A percentile compares a stretch with the other conserved stretches of the same genome.
These are phyloP conservation scores for Phytophthora cajani DNA, from an alignment of 352 stramenopile species.

Conservation along the genomic window DNA sequence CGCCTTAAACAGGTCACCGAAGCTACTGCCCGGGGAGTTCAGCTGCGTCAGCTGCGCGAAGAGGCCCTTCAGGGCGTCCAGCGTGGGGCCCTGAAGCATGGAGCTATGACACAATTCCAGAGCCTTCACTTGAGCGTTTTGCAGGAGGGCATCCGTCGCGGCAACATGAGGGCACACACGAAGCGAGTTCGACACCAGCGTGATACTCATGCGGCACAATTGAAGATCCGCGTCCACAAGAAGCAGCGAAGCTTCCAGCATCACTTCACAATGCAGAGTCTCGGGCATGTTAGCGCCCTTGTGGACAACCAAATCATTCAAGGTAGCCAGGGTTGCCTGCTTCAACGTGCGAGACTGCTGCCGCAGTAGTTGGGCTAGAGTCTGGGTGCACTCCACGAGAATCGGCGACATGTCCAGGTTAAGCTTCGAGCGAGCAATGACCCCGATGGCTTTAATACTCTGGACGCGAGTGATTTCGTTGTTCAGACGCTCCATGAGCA, in stretches of 20 bases:
- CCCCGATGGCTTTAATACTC: slow-evolving; percentile 95
- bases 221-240: slow-evolving; percentile 97
- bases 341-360: slow-evolving; percentile 96
- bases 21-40: slow-evolving; percentile 63
- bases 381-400: slow-evolving; percentile 84
- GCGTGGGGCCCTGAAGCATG: slow-evolving; percentile 90
- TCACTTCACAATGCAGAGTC: slow-evolving; percentile 88
- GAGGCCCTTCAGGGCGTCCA: slow-evolving; percentile 60
- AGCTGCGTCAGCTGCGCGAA: slow-evolving; percentile 78
- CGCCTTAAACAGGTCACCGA: slow-evolving; percentile 87
- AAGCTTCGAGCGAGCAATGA: slow-evolving; percentile 88
- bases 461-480: slow-evolving; percentile 98
- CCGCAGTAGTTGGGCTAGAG: slow-evolving; percentile 93
- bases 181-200: slow-evolving; percentile 83
- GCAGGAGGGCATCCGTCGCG: slow-evolving; percentile 60
- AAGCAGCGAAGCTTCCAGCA: slow-evolving; percentile 91
- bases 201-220: slow-evolving; percentile 94
- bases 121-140: slow-evolving; percentile 77
- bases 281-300: slow-evolving; percentile 74
- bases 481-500: slow-evolving; percentile 96
- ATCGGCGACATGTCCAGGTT: slow-evolving; percentile 93
- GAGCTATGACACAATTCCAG: slow-evolving; percentile 92
- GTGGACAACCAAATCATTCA: slow-evolving; percentile 91
- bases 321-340: slow-evolving; percentile 92
- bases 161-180: slow-evolving; percentile 68